A percentile compares a stretch with the other conserved stretches of the same genome.
Conservation (phyloP, 1,284 basidiomycete genomes). For the Calocybe gambosa region DNA sequence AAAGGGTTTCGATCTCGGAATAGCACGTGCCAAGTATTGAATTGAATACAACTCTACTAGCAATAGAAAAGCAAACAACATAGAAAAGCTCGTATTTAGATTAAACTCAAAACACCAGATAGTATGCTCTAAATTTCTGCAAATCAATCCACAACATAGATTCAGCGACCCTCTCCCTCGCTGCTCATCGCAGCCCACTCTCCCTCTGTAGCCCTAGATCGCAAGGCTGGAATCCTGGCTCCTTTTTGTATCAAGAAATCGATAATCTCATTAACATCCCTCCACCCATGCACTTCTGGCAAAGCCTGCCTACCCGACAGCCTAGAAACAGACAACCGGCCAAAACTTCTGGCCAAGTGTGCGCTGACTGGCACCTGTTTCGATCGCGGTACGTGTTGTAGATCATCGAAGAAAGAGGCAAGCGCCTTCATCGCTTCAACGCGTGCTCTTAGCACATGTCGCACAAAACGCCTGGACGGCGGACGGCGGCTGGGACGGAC, state of each 20-base stretch:
- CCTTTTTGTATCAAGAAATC: conserved; percentile 56
- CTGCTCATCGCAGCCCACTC: conserved; percentile 62
- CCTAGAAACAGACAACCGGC: conserved; percentile 30
- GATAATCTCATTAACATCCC: conserved; percentile 57
- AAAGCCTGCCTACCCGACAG: neutral
- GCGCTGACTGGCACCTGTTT: conserved; percentile 50
- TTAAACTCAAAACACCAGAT: too few species aligned
- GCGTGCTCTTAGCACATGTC: conserved; percentile 79
- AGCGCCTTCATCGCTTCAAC: conserved; percentile 73
- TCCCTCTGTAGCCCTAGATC: conserved; percentile 36
- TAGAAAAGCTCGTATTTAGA: too few species aligned
- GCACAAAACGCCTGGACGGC: conserved; percentile 75
- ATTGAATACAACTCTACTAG: too few species aligned
- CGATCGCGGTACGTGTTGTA: conserved; percentile 43
- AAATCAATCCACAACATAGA: conserved; percentile 17
- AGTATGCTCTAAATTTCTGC: neutral
- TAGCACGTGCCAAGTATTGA: conserved; percentile 1
- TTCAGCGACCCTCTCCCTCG: conserved; percentile 39
- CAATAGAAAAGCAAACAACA: neutral
- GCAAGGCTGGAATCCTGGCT: conserved; percentile 54
- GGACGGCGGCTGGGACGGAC: conserved; percentile 44
- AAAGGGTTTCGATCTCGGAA: neutral
- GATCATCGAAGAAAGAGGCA: conserved; percentile 60
- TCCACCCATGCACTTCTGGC: conserved; percentile 38
- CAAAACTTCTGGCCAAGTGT: conserved; percentile 55